Percentiles rank a stretch among this genome's conserved stretches.
Evolutionary conservation across 495 filamentous ascomycete genomes (phyloP).

Genomic region (Bacidia rubella): DNA sequence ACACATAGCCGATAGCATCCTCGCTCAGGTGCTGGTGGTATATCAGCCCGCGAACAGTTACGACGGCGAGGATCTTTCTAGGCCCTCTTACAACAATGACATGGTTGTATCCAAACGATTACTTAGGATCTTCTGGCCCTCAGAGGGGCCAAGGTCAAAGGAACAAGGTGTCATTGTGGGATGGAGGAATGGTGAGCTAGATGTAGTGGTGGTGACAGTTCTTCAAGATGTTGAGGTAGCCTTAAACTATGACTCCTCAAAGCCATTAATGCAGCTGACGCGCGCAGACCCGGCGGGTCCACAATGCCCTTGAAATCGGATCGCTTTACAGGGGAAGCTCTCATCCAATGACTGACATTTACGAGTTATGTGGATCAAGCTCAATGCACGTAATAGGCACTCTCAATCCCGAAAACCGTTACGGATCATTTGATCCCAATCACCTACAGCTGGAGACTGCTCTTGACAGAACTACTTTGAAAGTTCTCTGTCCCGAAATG

Average conservation of each 20-base stretch:
- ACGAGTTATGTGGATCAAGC: conserved; percentile 66
- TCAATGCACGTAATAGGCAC: conserved; percentile 77
- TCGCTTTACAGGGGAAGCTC: conserved; percentile 72
- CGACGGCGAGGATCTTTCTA: conserved; percentile 91
- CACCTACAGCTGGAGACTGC: conserved; percentile 57
- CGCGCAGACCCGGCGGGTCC: conserved; percentile 54
- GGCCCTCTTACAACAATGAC: conserved; percentile 59
- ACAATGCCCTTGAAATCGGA: conserved; percentile 72
- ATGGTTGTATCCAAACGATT: conserved; percentile 72
- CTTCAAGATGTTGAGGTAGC: conserved; percentile 80
- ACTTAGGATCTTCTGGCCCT: conserved; percentile 97
- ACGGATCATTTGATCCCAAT: conserved; percentile 45
- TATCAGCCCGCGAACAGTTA: conserved; percentile 91
- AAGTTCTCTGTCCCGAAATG: conserved; percentile 53
- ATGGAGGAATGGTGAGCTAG: conserved; percentile 84
- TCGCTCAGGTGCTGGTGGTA: conserved; percentile 62
- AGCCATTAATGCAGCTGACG: background rate
- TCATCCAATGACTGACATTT: conserved; percentile 68
- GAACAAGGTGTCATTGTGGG: conserved; percentile 77
- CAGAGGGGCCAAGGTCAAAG: conserved; percentile 61
- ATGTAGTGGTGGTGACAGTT: conserved; percentile 80
- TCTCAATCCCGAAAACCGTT: conserved; percentile 36
- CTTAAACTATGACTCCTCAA: conserved; percentile 14
- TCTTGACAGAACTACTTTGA: conserved; percentile 44
- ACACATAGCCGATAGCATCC: conserved; percentile 51